Evolutionary conservation across 2,329 filamentous ascomycete species (phyloP), one percentile per base, ranked within the genome.

Genomic region (Xylaria sp.): DNA sequence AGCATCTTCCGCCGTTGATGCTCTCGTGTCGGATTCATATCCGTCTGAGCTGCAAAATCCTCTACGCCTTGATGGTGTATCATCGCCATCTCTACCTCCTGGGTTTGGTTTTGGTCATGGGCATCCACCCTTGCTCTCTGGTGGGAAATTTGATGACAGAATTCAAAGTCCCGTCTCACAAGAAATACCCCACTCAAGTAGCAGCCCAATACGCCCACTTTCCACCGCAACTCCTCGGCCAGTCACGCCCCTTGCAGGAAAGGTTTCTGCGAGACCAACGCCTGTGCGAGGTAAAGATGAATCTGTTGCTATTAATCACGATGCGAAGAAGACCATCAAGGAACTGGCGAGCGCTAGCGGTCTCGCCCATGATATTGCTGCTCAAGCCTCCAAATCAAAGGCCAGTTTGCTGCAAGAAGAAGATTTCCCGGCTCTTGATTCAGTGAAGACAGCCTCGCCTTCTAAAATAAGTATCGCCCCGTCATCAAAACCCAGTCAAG

Each of bases 1-100:
- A 71, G 89, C 85, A 13, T 85, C 83, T 2, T 83, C 83, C 50
- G 89, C 86, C n/a, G 87, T 93, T 46, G 90, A 92, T 76, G 89
- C 89, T 3, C 80, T 93, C 4, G 90, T 93, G 13, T 87, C 89
- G 25, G 90, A 93, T 74, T 81, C 71, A 13, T 70, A 78, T 43
- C 81, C 59, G 72, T 81, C 71, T 34, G 76, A 75, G 67, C 53
- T 41, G 70, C 75, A 39, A 68, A 70, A 67, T 7, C 48, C 55
- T 62, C 75, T 65, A 45, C 53, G 63, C 6, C 63, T 65, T 52
- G 72, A 73, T 18, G 73, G 73, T 28, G 67, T 73, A 12, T 70
- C 71, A 1, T 82, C 77, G 8, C 82, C 83, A 28, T 78, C 78
- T n/a, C 73, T 83, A 39, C 85, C 85, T 28, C 84, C 84, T 23